A percentile compares a stretch with the other conserved stretches of the same genome.
These are phyloP conservation scores for Fraxinus angustifolia DNA, from an alignment of 305 asterid species.

Conservation along the genomic window DNA sequence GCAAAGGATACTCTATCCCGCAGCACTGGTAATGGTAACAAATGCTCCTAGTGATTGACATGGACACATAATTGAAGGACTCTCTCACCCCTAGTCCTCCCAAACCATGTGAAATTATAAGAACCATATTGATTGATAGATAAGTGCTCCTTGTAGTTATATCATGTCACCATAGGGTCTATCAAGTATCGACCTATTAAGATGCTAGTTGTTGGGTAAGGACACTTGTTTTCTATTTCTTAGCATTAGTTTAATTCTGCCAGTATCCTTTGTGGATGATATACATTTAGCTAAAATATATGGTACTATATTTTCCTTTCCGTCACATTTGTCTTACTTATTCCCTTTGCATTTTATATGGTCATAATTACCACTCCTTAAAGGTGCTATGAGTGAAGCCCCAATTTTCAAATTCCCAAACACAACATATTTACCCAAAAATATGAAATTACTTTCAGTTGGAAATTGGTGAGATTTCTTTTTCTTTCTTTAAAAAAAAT, in stretches of 20 bases:
- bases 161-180: not conserved
- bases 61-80: not conserved
- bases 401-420: not conserved
- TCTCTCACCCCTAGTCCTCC: not conserved
- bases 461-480: not conserved
- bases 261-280: not conserved
- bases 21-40: not conserved
- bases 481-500: not conserved
- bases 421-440: not conserved
- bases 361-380: not conserved
- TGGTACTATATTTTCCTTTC: not conserved
- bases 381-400: not conserved
- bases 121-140: not conserved
- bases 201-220: not conserved
- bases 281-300: not conserved
- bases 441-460: not conserved
- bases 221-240: not conserved
- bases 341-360: not conserved
- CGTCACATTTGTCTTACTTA: not conserved
- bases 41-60: not conserved
- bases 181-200: not conserved
- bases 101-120: not conserved
- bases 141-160: not conserved
- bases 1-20: not conserved
- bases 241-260: not conserved